Evolutionary conservation across 495 filamentous ascomycete genomes (phyloP), one percentile per base, ranked within the genome.

Genomic region (Talaromyces wortmannii): DNA sequence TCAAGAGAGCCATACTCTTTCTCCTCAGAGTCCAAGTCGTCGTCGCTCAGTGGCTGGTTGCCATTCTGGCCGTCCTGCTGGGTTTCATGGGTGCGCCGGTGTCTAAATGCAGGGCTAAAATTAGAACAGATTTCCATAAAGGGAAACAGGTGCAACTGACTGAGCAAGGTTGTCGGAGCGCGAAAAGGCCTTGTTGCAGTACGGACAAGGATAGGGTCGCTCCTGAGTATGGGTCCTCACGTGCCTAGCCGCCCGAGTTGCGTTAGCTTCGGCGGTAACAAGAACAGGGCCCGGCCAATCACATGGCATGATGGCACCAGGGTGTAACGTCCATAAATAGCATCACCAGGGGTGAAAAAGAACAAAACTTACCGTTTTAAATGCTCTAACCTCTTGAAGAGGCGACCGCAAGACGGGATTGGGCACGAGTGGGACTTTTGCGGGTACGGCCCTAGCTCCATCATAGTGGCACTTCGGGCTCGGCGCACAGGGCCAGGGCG

Each of bases 201-300:
- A 88, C 64, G 87, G 86, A 80, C 94, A 98, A 62, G 90, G 85
- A 72, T 98, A 98, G 61, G 94, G 94, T 77, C 92, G 87, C 77
- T 98, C 94, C 82, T 98, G 94, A 17, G 94, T 98, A 78, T 98
- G 94, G 65, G 94, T 98, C 70, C 94, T 88, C 71, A 98, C 95
- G 79, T 98, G 94, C 77, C 92, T 96, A 74, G 53, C 62, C 70
- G 72, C 67, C 66, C 63, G 70, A 48, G 32, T 32, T 30, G 13
- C 16, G 69, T 77, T 72, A 86, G 80, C 70, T 74, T 77, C 69
- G 78, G 81, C 75, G 79, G 73, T 69, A 83, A 80, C 63, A 75
- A 64, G 84, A 77, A 80, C 67, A 31, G 12, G 18, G 30, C n/a
- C 6, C 30, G 52, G 32, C 52, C 52, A 53, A 53, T 53, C 4